A percentile compares a stretch with the other conserved stretches of the same genome.
These are phyloP conservation scores for Ogataea trehaloabstinens DNA, from an alignment of 805 yeast genomes.

Conservation along the genomic window DNA sequence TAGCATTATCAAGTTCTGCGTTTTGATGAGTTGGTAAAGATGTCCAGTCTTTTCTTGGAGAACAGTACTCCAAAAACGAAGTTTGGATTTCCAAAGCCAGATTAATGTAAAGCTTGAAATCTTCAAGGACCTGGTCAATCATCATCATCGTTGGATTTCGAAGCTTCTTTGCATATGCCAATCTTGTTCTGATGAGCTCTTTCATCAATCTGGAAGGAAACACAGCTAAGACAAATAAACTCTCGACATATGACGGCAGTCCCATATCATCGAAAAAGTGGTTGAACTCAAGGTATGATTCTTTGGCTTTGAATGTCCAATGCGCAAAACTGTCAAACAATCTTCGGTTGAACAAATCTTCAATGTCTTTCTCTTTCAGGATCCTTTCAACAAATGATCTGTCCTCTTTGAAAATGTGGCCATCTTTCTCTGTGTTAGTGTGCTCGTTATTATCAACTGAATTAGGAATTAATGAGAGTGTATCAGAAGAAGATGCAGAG, in stretches of 20 bases:
- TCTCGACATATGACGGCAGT: constrained; percentile 68
- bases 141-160: constrained; percentile 90
- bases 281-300: constrained; percentile 62
- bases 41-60: constrained; percentile 64
- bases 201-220: constrained; percentile 80
- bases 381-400: constrained; percentile 79
- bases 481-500: constrained; percentile 8
- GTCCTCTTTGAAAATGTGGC: constrained; percentile 53
- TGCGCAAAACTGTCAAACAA: constrained; percentile 70
- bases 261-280: constrained; percentile 64
- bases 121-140: constrained; percentile 91
- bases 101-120: constrained; percentile 72
- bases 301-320: constrained; percentile 78
- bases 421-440: constrained; percentile 9
- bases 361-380: constrained; percentile 76
- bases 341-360: constrained; percentile 65
- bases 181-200: constrained; percentile 71
- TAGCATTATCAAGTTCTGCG: constrained; percentile 57
- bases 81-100: constrained; percentile 74
- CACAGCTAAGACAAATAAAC: constrained; percentile 59
- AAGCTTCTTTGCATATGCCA: constrained; percentile 73
- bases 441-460: constrained; percentile 8
- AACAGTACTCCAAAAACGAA: constrained; percentile 58
- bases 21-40: constrained; percentile 63
- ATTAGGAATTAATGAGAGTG: background rate